phyloP scores from a whole-genome alignment of 2,329 filamentous ascomycete species.

The Fonsecaea pedrosoi region DNA sequence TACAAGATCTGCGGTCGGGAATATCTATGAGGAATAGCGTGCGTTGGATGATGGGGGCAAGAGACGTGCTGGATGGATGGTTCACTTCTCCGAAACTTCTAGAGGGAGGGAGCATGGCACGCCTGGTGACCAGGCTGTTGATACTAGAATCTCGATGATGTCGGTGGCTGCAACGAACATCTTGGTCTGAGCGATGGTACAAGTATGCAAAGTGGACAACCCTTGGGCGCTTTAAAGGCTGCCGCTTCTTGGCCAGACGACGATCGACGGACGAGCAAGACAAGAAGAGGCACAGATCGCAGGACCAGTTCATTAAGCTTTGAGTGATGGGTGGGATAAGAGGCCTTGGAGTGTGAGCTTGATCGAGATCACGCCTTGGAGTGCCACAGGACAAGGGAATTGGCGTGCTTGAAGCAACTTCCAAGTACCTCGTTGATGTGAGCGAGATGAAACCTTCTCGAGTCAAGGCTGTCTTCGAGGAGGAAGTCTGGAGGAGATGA shows the following conservation, averaged over 20 bases:
- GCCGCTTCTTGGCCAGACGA: not conserved
- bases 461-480: not conserved
- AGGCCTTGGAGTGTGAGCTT: not conserved
- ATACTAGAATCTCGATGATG: conserved; percentile 8
- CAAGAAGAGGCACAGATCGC: not conserved
- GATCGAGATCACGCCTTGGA: not conserved
- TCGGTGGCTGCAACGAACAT: conserved; percentile 6
- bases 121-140: not conserved
- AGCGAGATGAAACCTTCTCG: not conserved
- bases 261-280: not conserved
- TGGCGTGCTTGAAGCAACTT: not conserved
- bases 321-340: not conserved
- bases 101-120: not conserved
- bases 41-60: conserved; percentile 1
- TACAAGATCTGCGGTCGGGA: not conserved
- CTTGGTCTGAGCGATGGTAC: conserved; percentile 10
- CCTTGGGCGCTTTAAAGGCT: not conserved
- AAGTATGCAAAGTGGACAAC: not conserved
- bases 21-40: conserved; percentile 5
- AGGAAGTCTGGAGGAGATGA: no score
- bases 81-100: not conserved
- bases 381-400: not conserved
- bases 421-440: no score
- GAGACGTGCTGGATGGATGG: not conserved
- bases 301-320: not conserved